Evolutionary conservation across 441 rosid species (phyloP).

Genomic region (Eruca vesicaria): DNA sequence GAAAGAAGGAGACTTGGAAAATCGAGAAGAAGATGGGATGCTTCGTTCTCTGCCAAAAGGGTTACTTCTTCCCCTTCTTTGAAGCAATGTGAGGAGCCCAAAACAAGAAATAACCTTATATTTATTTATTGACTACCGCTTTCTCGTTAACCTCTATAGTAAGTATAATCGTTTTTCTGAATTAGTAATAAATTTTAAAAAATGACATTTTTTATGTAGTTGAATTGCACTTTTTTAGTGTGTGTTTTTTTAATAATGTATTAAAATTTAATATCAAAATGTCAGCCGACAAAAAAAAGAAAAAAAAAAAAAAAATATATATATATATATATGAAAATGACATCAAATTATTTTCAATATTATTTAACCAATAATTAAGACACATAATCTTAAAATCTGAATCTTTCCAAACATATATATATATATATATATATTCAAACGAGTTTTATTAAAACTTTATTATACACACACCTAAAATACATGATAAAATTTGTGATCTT

Average conservation of each 20-base stretch:
- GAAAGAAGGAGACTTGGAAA: not conserved
- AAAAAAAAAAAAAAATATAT: no score
- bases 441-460: not conserved
- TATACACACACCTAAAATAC: not conserved
- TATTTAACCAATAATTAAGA: not conserved
- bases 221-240: not conserved
- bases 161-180: no score
- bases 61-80: not conserved
- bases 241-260: no score
- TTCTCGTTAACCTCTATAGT: not conserved
- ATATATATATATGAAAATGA: not conserved
- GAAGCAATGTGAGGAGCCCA: not conserved
- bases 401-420: not conserved
- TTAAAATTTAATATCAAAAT: no score
- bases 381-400: not conserved
- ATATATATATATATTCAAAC: not conserved
- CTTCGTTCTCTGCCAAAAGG: not conserved
- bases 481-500: not conserved
- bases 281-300: no score
- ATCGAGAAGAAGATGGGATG: not conserved
- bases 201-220: not conserved
- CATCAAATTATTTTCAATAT: not conserved
- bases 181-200: not conserved
- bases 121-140: not conserved
- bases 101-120: no score